Percentiles rank a stretch among this genome's conserved stretches.
Conservation (phyloP, 768 basidiomycete genomes). For the Pisolithus microcarpus region DNA sequence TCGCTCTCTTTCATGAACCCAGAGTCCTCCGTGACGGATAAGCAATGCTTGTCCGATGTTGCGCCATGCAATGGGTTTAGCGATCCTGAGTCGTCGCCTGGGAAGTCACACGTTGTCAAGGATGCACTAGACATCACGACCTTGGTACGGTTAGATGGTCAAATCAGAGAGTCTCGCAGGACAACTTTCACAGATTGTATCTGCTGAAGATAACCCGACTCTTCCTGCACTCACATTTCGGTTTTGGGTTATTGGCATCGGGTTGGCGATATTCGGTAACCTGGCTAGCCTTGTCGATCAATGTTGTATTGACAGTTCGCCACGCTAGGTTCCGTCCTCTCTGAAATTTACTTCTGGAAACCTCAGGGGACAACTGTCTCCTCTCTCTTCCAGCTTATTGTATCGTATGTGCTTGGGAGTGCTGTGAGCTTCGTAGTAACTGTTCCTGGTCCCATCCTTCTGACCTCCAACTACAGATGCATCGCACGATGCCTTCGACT, state of each 20-base stretch:
- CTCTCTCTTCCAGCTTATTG: conserved; percentile 49
- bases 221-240: conserved; percentile 45
- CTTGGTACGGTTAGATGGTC: background rate
- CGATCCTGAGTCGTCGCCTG: background rate
- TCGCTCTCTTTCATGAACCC: background rate
- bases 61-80: background rate
- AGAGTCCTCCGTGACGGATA: background rate
- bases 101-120: background rate
- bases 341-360: conserved; percentile 32
- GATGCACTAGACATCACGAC: background rate
- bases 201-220: conserved; percentile 42
- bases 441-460: background rate
- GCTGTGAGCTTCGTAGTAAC: conserved; percentile 37
- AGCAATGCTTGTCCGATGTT: background rate
- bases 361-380: conserved; percentile 46
- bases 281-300: background rate
- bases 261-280: conserved; percentile 40
- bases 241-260: conserved; percentile 40
- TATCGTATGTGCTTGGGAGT: conserved; percentile 47
- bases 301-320: conserved; percentile 24
- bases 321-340: conserved; percentile 27
- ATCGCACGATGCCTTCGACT: conserved; percentile 7
- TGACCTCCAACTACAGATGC: conserved; percentile 5
- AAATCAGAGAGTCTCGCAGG: background rate
- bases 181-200: conserved; percentile 33